A percentile compares a stretch with the other conserved stretches of the same genome.
phyloP scores from a whole-genome alignment of 1,284 basidiomycete species.

The Austroboletus niveus region DNA sequence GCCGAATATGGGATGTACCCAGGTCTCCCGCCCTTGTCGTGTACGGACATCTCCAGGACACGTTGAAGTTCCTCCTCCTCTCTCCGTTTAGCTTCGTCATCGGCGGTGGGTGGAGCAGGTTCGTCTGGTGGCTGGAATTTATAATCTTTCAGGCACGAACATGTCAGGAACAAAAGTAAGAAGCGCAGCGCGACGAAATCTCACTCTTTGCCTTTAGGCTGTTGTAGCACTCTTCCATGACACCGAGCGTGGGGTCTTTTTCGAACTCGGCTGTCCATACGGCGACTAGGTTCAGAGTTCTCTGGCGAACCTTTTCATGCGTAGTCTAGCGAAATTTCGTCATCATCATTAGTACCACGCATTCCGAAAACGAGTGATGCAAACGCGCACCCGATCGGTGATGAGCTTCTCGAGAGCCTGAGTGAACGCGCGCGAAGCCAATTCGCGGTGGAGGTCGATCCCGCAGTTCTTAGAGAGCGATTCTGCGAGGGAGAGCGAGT shows the following conservation, averaged over 20 bases:
- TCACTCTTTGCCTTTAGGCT: constrained; percentile 80
- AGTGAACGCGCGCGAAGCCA: constrained; percentile 90
- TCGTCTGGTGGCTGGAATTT: constrained; percentile 69
- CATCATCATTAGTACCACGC: neutral
- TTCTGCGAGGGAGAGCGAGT: constrained; percentile 85
- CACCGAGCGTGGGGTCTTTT: constrained; percentile 75
- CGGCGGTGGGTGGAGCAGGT: constrained; percentile 63
- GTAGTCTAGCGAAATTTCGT: constrained; percentile 58
- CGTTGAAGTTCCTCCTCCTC: constrained; percentile 94
- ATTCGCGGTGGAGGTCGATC: constrained; percentile 79
- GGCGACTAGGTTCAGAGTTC: constrained; percentile 73
- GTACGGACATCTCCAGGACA: constrained; percentile 85
- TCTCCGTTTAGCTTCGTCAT: constrained; percentile 76
- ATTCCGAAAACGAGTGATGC: neutral
- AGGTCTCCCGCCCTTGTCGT: constrained; percentile 78
- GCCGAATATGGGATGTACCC: constrained; percentile 47
- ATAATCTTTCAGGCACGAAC: constrained; percentile 46
- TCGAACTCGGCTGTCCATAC: constrained; percentile 88
- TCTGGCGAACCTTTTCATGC: constrained; percentile 83
- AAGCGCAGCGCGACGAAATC: neutral
- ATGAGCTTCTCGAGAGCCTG: constrained; percentile 84
- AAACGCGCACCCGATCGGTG: constrained; percentile 69
- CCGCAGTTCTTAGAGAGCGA: constrained; percentile 91
- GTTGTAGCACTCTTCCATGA: constrained; percentile 92
- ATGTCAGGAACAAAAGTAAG: constrained; percentile 2